Evolutionary conservation across 1,284 basidiomycete species (phyloP), one percentile per base, ranked within the genome.

Genomic region (Gomphus bonarii): DNA sequence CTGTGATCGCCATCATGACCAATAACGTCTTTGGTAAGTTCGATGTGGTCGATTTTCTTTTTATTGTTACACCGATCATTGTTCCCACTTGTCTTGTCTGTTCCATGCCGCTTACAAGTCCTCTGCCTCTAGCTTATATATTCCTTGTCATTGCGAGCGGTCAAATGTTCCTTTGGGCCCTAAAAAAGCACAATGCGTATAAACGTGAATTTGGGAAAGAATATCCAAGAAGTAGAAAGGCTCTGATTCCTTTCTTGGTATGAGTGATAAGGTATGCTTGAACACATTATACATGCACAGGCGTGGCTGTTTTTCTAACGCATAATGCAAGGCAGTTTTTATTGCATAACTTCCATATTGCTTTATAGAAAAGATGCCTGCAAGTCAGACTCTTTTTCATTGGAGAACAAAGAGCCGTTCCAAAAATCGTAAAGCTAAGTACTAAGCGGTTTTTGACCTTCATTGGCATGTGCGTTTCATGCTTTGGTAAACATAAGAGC

Each of bases 131-230:
- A 88, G 90, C 85, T 25, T 81, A 78, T 63, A 65, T 88, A 30
- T 99, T 97, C 72, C 72, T 85, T 48, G 73, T 75, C 18, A 80
- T 91, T 52, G 80, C 81, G 3, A 75, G 77, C 0, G 80, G 65
- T 42, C 86, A 87, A 64, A 98, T 98, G 93, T 74, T 76, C 25
- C 64, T 81, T 11, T 99, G 95, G 97, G 94, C 95, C 11, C 66
- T 81, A 48, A 94, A 95, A 76, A 99, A 97, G 75, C 94, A 97
- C 68, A 76, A 73, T 60, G 79, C 80, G 60, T 99, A 99, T 75
- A 92, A 85, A 76, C 91, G 87, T 68, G 95, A 98, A 70, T 97
- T 97, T 65, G 91, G 91, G 40, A 84, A 82, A 63, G 81, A 87
- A 61, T 95, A 92, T 67, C 91, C 92, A 0, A 76, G 74, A 59